Percentiles rank a stretch among this genome's conserved stretches.
These are phyloP conservation scores for Tranzscheliella williamsii DNA, from an alignment of 1,284 basidiomycete species.

Conservation along the genomic window DNA sequence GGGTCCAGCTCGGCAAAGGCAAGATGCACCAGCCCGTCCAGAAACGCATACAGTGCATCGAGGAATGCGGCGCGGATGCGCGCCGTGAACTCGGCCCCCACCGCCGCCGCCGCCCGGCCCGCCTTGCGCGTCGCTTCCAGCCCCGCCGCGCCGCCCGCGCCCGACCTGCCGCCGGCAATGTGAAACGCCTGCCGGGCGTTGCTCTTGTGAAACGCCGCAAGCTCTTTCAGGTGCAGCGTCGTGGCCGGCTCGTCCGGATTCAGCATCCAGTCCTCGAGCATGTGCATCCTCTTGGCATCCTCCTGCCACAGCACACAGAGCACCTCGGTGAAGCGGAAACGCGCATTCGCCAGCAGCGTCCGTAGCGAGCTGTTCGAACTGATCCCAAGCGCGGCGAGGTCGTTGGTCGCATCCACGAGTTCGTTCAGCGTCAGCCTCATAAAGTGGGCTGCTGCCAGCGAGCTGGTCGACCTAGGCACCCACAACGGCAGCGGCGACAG, in stretches of 20 bases:
- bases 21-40: conserved; percentile 84
- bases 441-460: conserved; percentile 80
- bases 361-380: conserved; percentile 67
- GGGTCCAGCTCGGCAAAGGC: conserved; percentile 66
- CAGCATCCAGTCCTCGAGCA: conserved; percentile 81
- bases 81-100: conserved; percentile 50
- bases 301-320: conserved; percentile 79
- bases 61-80: conserved; percentile 86
- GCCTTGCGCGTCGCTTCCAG: conserved; percentile 17
- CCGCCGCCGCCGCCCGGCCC: conserved; percentile 9
- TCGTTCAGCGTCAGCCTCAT: conserved; percentile 78
- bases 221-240: conserved; percentile 69
- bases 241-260: conserved; percentile 64
- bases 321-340: conserved; percentile 86
- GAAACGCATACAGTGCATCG: conserved; percentile 81
- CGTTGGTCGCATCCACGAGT: conserved; percentile 81
- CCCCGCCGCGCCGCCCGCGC: conserved; percentile 4
- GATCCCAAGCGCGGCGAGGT: conserved; percentile 79
- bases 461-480: conserved; percentile 76
- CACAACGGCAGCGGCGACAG: conserved; percentile 67
- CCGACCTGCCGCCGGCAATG: conserved; percentile 74
- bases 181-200: conserved; percentile 79
- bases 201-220: conserved; percentile 82
- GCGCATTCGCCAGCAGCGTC: conserved; percentile 76
- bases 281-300: conserved; percentile 81